Conservation (phyloP, 2,329 filamentous ascomycete genomes). For the Phoma sp. region DNA sequence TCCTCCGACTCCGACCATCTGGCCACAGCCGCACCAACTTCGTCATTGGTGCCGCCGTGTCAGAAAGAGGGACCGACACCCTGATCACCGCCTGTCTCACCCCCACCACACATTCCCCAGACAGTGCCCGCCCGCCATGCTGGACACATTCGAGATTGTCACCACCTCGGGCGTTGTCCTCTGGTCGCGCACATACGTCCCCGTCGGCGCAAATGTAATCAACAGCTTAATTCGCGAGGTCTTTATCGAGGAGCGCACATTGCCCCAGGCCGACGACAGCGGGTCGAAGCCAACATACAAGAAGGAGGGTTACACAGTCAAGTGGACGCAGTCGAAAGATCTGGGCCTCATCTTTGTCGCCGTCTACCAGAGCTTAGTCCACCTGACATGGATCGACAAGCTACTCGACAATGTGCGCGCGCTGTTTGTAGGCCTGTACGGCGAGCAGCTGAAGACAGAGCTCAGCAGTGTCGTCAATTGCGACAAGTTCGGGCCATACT, state of each 20-base stretch:
- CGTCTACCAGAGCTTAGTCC: constrained; percentile 93
- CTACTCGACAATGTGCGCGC: constrained; percentile 93
- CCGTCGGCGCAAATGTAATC: constrained; percentile 80
- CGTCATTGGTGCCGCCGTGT: constrained; percentile 33
- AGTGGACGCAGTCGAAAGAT: constrained; percentile 93
- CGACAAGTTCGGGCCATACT: constrained; percentile 82
- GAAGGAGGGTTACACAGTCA: constrained; percentile 91
- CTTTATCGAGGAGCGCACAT: constrained; percentile 92
- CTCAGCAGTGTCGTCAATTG: constrained; percentile 81
- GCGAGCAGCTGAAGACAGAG: constrained; percentile 80
- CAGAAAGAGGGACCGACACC: constrained; percentile 6
- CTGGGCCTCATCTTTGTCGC: constrained; percentile 95
- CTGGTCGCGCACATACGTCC: constrained; percentile 87
- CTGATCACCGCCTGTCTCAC: constrained; percentile 8
- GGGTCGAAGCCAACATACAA: constrained; percentile 76
- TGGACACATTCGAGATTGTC: constrained; percentile 96
- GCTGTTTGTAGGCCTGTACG: constrained; percentile 89
- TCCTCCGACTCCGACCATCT: constrained; percentile 24
- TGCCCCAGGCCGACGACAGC: constrained; percentile 65
- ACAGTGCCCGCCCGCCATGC: constrained; percentile 61
- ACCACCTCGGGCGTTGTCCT: constrained; percentile 96
- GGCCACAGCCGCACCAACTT: constrained; percentile 31
- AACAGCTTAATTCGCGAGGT: constrained; percentile 96
- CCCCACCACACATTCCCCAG: constrained; percentile 9
- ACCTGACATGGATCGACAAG: constrained; percentile 96